A percentile compares a stretch with the other conserved stretches of the same genome.
These are phyloP conservation scores for Geranium brycei DNA, from an alignment of 345 rosid species.

Conservation along the genomic window DNA sequence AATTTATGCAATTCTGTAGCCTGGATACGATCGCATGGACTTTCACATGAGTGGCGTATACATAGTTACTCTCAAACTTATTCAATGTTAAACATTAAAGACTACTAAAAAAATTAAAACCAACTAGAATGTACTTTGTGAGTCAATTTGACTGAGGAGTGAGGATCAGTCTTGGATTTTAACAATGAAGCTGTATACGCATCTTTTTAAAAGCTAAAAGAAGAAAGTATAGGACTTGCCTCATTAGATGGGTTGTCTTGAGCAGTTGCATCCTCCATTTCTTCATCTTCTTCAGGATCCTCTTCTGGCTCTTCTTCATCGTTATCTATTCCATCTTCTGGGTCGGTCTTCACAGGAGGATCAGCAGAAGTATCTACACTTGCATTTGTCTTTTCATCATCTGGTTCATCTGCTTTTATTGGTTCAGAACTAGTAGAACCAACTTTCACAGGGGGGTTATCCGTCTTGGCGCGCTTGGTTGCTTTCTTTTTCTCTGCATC, in stretches of 20 bases:
- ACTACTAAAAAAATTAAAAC: no score
- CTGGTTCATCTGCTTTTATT: conserved; percentile 21
- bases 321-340: conserved; percentile 13
- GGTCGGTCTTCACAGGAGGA: neutral
- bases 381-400: conserved; percentile 21
- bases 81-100: no score
- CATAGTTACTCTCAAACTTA: no score
- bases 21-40: neutral
- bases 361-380: conserved; percentile 13
- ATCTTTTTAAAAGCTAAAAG: neutral
- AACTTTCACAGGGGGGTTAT: conserved; percentile 35
- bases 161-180: neutral
- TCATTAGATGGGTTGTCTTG: conserved; percentile 31
- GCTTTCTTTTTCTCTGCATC: conserved; percentile 35
- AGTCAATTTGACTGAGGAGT: no score
- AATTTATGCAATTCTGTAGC: neutral
- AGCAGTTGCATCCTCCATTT: conserved; percentile 35
- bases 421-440: conserved; percentile 22
- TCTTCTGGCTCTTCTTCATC: conserved; percentile 68
- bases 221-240: conserved; percentile 21
- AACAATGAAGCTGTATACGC: neutral
- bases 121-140: no score
- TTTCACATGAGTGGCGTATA: neutral
- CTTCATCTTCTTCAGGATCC: conserved; percentile 47
- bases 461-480: conserved; percentile 42